Base-by-base conservation (phyloP, 192 early-diverging fungal species). In the Funneliformis geosporum region DNA sequence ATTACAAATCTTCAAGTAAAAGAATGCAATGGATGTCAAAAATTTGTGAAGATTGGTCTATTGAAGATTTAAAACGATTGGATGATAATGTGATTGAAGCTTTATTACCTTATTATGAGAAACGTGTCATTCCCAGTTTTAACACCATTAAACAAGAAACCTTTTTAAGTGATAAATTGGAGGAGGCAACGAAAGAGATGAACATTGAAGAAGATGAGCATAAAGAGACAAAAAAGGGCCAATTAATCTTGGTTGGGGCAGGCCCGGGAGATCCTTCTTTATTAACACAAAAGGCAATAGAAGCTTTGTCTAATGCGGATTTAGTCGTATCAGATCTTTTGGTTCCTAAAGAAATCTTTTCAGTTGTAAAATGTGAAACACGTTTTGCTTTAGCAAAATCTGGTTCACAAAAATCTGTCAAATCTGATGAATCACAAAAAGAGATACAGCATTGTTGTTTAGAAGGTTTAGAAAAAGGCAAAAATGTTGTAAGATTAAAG, bases 11-110 rank as follows among this genome's bases (percentile, higher is more conserved):
- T n/a, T 89, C 90, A 38, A 88, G 88, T 43, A 87, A 92, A 50
- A 83, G 96, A 11, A 97, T 97, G 96, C 76, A 81, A 4, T 97
- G 95, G 95, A 87, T 97, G 73, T 90, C 87, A 23, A 86, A 89
- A 74, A 72, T 96, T 40, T 97, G 95, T 86, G 94, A 97, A 79
- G 80, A 88, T 43, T 97, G 95, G 95, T 87, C 89, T 8, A 88
- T 92, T 55, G 89, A 95, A 60, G 90, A 93, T 40, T 86, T 97
- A 81, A 91, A 90, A 1, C 81, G 77, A 14, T 76, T 95, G 60
- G 87, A 93, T 38, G 89, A 93, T 25, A 82, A 89, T 40, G 87
- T 85, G 50, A 90, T 91, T 16, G 79, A 87, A 28, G 68, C 82
- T 12, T 82, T 96, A 50, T 72, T 95, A 12, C 83, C 89, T 28